Conservation (phyloP, 305 asterid genomes). For the Caryopteris hybrid region DNA sequence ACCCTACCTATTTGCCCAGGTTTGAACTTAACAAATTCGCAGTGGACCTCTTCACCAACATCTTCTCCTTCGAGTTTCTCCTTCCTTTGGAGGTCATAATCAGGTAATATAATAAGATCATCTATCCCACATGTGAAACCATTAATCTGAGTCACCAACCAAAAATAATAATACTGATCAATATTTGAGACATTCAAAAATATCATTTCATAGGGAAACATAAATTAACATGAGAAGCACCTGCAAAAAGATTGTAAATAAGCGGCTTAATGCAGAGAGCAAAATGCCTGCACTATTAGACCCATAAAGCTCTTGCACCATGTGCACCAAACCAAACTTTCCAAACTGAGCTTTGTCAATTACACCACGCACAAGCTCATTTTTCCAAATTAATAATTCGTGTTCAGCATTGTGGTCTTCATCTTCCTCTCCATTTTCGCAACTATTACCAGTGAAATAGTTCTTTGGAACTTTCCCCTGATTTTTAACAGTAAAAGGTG, state of each 20-base stretch:
- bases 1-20: conserved; percentile 96
- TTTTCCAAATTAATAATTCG: conserved; percentile 74
- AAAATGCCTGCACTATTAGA: conserved; percentile 81
- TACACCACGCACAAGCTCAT: conserved; percentile 94
- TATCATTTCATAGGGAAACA: conserved; percentile 4
- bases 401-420: conserved; percentile 75
- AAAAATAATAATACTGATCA: conserved; percentile 11
- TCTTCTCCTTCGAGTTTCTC: conserved; percentile 90
- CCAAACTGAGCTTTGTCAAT: conserved; percentile 99
- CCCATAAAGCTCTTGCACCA: conserved; percentile 96
- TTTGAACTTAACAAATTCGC: conserved; percentile 76
- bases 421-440: conserved; percentile 44
- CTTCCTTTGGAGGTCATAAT: conserved; percentile 70
- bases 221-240: conserved; percentile 35
- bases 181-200: conserved; percentile 6
- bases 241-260: conserved; percentile 90
- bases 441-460: conserved; percentile 46
- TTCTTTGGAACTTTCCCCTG: conserved; percentile 76
- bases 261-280: conserved; percentile 87
- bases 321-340: conserved; percentile 91
- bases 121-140: conserved; percentile 98
- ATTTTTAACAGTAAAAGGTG: conserved; percentile 80
- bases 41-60: conserved; percentile 96
- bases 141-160: conserved; percentile 48
- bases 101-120: conserved; percentile 85